A percentile compares a stretch with the other conserved stretches of the same genome.
Conservation (phyloP, 768 basidiomycete genomes). For the Guyanaporus albipodus region DNA sequence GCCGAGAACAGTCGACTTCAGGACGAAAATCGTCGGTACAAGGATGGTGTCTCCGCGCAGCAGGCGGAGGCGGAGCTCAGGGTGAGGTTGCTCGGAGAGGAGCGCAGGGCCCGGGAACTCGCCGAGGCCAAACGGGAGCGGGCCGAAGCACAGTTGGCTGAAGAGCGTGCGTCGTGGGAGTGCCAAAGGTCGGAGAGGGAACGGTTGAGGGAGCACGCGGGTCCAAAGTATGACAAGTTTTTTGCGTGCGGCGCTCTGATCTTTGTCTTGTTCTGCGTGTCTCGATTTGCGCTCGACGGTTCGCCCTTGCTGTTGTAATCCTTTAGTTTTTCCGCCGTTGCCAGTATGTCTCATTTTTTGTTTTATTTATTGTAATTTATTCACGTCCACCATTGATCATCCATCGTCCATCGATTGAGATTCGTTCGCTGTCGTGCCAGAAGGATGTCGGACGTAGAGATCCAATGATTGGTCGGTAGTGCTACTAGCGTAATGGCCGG, state of each 20-base stretch:
- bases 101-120: constrained; percentile 15
- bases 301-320: not conserved
- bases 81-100: constrained; percentile 18
- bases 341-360: not conserved
- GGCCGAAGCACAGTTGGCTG: constrained; percentile 15
- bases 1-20: constrained; percentile 32
- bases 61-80: constrained; percentile 10
- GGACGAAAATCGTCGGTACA: constrained; percentile 18
- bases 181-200: not conserved
- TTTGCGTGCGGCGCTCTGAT: constrained; percentile 14
- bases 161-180: constrained; percentile 11
- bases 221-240: constrained; percentile 6
- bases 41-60: constrained; percentile 8
- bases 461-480: no score
- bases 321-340: not conserved
- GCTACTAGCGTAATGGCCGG: no score
- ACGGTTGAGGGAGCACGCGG: not conserved
- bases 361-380: constrained; percentile 8
- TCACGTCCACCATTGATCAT: not conserved
- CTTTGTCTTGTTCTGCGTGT: constrained; percentile 11
- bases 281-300: constrained; percentile 11
- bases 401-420: not conserved
- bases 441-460: no score
- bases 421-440: no score
- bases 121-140: constrained; percentile 14